Evolutionary conservation across 2,329 filamentous ascomycete species (phyloP), one percentile per base, ranked within the genome.

Genomic region (Alternaria atra): DNA sequence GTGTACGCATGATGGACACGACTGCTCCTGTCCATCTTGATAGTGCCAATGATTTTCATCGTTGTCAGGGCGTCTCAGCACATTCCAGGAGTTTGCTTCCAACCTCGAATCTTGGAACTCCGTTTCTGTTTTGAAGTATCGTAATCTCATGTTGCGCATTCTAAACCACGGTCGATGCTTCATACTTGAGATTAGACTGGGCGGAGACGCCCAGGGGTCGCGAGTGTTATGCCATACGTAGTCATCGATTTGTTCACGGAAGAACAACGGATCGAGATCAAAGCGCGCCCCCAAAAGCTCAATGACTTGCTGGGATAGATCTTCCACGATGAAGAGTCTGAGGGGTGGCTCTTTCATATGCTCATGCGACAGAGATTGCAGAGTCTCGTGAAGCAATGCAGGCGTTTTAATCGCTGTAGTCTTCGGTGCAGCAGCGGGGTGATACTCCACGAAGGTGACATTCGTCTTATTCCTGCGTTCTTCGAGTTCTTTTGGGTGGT

Each of bases 241-340:
- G 51, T 84, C 82, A 12, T 75, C 77, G n/a, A 84, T 81, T 17
- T 84, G 81, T 17, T 81, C 80, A 12, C 81, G 73, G 67, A 83
- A 85, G 69, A 84, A 84, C 0, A 80, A 66, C 0, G 82, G 82
- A n/a, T 84, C 81, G 17, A 84, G 73, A 47, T 83, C 80, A 29
- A 81, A 82, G 32, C 74, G 67, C 6, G 59, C 63, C 3, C 82
- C 82, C 0, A 84, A 74, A 2, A 66, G 47, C 60, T 84, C 82
- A 20, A 84, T 79, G 6, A 83, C 76, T 27, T 82, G 73, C 5
- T 78, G 74, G 2, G 81, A 83, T 1, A 84, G 75, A 61, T 84
- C 82, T 61, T 84, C 82, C 2, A 82, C 79, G 3, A 84, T 62
- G 17, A 82, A 78, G 0, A 84, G 60, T 75, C 84, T 56, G 5